Evolutionary conservation across 306 rosid species (phyloP).

Genomic region (Glycyrrhiza uralensis): DNA sequence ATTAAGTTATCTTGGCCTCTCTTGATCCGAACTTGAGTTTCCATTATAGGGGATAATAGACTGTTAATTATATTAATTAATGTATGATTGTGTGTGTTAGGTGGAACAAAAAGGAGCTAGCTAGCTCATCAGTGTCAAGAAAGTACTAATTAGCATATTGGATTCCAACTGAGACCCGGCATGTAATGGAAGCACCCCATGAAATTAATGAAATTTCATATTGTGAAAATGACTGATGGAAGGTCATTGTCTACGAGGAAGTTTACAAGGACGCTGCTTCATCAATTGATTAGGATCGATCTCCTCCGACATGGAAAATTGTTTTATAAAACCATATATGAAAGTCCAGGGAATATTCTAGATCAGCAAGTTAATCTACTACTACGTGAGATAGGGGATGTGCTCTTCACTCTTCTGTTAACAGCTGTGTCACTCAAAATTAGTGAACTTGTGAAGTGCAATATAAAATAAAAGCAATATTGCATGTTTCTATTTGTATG

Average conservation of each 20-base stretch:
- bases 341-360: constrained; percentile 10
- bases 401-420: constrained; percentile 20
- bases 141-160: too few species aligned
- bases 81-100: constrained; percentile 5
- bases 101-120: constrained; percentile 4
- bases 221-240: constrained; percentile 37
- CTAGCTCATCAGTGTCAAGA: too few species aligned
- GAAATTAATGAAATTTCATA: constrained; percentile 13
- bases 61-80: not conserved
- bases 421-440: constrained; percentile 41
- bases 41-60: constrained; percentile 16
- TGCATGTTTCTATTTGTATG: too few species aligned
- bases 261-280: constrained; percentile 26
- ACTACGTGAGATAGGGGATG: constrained; percentile 15
- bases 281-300: not conserved
- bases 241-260: not conserved
- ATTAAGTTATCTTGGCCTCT: too few species aligned
- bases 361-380: constrained; percentile 8
- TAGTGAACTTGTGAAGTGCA: not conserved
- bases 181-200: constrained; percentile 36
- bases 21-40: not conserved
- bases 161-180: constrained; percentile 36
- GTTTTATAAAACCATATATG: not conserved
- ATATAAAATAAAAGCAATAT: too few species aligned
- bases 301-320: not conserved